Conservation (phyloP, 176 grass and related monocot genomes). For the Eremochloa ophiuroides region DNA sequence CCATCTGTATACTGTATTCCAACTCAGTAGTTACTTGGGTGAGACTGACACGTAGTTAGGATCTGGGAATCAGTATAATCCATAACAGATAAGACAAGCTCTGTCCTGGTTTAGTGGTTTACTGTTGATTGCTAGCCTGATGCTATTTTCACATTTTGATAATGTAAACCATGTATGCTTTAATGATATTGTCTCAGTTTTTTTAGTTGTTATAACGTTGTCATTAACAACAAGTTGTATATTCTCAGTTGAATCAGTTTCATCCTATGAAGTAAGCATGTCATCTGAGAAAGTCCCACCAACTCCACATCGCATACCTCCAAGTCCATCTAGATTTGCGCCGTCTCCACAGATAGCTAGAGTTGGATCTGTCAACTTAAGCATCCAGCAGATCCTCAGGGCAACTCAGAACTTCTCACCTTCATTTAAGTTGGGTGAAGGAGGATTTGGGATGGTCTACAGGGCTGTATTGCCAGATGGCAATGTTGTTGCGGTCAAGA, state of each 20-base stretch:
- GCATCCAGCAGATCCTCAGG: constrained; percentile 70
- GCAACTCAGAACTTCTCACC: constrained; percentile 91
- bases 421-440: constrained; percentile 83
- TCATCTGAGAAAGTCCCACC: constrained; percentile 77
- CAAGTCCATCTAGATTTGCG: constrained; percentile 95
- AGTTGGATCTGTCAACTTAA: constrained; percentile 68
- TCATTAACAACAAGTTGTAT: constrained; percentile 17
- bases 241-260: constrained; percentile 53
- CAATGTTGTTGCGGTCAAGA: constrained; percentile 77
- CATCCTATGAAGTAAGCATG: constrained; percentile 74
- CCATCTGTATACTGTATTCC: constrained; percentile 2
- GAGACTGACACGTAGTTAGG: background rate
- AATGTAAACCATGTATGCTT: background rate
- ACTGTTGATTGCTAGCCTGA: background rate
- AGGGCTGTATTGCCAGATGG: constrained; percentile 73
- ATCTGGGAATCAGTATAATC: background rate
- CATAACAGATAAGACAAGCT: background rate
- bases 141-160: background rate
- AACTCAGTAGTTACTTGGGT: background rate
- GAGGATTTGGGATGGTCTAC: constrained; percentile 96
- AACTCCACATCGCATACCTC: constrained; percentile 77
- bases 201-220: background rate
- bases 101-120: background rate
- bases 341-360: constrained; percentile 67
- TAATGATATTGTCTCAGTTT: background rate